phyloP scores from a whole-genome alignment of 352 stramenopile species.

The Thraustochytrium sp. region DNA sequence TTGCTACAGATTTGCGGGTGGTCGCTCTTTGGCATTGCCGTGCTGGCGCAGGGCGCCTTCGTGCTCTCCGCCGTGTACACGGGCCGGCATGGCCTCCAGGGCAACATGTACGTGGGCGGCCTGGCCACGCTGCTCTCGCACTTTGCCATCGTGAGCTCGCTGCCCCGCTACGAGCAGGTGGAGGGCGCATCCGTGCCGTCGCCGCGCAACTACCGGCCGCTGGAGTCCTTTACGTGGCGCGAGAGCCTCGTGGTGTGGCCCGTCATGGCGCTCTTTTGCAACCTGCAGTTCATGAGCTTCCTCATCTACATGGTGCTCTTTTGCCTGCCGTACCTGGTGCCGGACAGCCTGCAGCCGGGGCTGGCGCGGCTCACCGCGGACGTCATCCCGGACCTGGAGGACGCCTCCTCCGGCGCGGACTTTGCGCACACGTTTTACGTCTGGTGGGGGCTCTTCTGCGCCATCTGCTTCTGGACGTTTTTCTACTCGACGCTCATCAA shows the following conservation, averaged over 20 bases:
- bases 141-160: neutral
- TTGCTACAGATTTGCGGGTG: conserved; percentile 29
- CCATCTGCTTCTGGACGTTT: conserved; percentile 5
- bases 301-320: conserved; percentile 30
- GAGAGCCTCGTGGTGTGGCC: neutral
- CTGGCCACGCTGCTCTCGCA: neutral
- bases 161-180: neutral
- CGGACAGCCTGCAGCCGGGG: neutral
- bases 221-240: neutral
- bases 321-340: conserved; percentile 18
- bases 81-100: neutral
- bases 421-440: conserved; percentile 33
- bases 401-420: neutral
- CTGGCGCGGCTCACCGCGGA: neutral
- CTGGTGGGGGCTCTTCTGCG: conserved; percentile 10
- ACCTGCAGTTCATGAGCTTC: conserved; percentile 38
- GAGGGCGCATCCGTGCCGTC: neutral
- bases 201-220: neutral
- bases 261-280: conserved; percentile 25
- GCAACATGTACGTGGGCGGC: conserved; percentile 12
- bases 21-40: conserved; percentile 22
- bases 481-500: conserved; percentile 10
- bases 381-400: neutral
- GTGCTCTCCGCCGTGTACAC: neutral
- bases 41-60: conserved; percentile 10